Percentiles rank a stretch among this genome's conserved stretches.
phyloP scores from a whole-genome alignment of 768 basidiomycete genomes.

The Auricularia sp. region DNA sequence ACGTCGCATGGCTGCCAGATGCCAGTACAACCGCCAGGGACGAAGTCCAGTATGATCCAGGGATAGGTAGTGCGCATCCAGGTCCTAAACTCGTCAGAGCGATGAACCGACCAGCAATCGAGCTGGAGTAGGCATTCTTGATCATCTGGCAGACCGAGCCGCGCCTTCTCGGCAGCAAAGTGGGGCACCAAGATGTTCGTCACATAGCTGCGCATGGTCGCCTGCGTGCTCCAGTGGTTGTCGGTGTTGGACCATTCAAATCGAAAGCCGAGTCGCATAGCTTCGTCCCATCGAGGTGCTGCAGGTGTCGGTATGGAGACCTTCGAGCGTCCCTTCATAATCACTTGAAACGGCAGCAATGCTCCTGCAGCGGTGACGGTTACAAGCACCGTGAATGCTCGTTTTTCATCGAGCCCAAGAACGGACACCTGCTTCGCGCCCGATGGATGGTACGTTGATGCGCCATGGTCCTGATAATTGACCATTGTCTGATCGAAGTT shows the following conservation, averaged over 20 bases:
- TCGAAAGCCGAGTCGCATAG: slow-evolving; percentile 12
- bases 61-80: slow-evolving; percentile 25
- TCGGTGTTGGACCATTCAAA: slow-evolving; percentile 17
- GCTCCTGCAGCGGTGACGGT: slow-evolving; percentile 21
- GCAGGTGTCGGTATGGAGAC: slow-evolving; percentile 15
- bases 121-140: slow-evolving; percentile 4
- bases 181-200: neutral
- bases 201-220: neutral
- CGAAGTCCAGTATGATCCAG: slow-evolving; percentile 20
- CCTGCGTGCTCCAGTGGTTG: slow-evolving; percentile 7
- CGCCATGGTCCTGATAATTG: slow-evolving; percentile 8
- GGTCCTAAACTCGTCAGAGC: slow-evolving; percentile 21
- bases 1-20: slow-evolving; percentile 25
- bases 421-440: slow-evolving; percentile 27
- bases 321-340: slow-evolving; percentile 23
- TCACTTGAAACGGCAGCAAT: slow-evolving; percentile 28
- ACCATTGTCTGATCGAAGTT: slow-evolving; percentile 31
- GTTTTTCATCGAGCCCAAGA: slow-evolving; percentile 30
- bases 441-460: slow-evolving; percentile 12
- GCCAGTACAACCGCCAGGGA: slow-evolving; percentile 26
- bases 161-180: neutral
- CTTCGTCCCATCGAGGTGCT: slow-evolving; percentile 14
- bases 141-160: neutral
- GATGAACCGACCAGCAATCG: slow-evolving; percentile 26
- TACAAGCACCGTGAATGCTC: slow-evolving; percentile 30